Conservation (phyloP, 2,329 filamentous ascomycete species). For the Cladosporium sp. region DNA sequence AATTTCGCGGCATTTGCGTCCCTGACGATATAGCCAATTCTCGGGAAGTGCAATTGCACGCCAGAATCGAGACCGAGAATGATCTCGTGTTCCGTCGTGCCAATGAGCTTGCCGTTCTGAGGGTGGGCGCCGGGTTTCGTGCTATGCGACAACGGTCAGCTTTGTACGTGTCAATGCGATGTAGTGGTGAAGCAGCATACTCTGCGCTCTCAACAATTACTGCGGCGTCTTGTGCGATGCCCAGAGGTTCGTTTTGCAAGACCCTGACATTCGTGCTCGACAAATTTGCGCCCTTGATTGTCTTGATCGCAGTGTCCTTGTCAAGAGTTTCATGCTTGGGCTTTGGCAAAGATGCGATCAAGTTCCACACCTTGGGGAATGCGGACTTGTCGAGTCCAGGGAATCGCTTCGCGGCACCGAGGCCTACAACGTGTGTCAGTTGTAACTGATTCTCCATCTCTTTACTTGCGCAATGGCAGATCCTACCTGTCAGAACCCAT, state of each 20-base stretch:
- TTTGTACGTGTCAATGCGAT: not conserved
- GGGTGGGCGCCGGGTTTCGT: slow-evolving; percentile 22
- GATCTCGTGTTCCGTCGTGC: slow-evolving; percentile 21
- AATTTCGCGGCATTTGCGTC: not conserved
- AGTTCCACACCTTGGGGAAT: slow-evolving; percentile 16
- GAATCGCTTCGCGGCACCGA: not conserved
- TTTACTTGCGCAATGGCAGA: not conserved
- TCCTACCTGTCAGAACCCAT: slow-evolving; percentile 2
- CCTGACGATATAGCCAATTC: slow-evolving; percentile 34
- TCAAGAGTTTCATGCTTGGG: slow-evolving; percentile 15
- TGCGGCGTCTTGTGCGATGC: slow-evolving; percentile 14
- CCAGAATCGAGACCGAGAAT: slow-evolving; percentile 28
- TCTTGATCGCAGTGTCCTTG: slow-evolving; percentile 12
- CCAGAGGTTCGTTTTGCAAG: not conserved
- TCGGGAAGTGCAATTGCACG: slow-evolving; percentile 35
- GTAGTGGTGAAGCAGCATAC: slow-evolving; percentile 5
- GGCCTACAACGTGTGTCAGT: not conserved
- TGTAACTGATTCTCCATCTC: not conserved
- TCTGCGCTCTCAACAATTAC: slow-evolving; percentile 13
- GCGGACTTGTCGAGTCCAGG: not conserved
- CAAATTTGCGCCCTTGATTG: slow-evolving; percentile 16
- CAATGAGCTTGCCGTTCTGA: slow-evolving; percentile 28
- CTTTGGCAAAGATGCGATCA: slow-evolving; percentile 12
- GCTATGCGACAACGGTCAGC: slow-evolving; percentile 14
- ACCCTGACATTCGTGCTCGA: not conserved